phyloP scores from a whole-genome alignment of 768 basidiomycete species.

The Suillus plorans region DNA sequence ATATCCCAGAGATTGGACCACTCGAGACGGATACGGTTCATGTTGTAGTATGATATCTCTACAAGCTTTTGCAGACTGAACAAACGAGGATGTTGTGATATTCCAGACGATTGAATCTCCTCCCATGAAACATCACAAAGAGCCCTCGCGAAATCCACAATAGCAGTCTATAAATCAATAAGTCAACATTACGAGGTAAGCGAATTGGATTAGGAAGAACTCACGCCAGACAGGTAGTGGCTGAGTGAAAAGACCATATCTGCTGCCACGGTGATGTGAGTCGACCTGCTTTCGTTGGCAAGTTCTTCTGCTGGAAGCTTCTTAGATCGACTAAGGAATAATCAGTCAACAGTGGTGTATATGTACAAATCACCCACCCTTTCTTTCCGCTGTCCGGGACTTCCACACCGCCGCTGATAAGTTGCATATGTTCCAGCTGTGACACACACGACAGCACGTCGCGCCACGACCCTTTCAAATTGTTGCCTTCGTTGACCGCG shows the following conservation, averaged over 20 bases:
- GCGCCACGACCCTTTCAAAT: slow-evolving; percentile 93
- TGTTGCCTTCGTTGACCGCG: slow-evolving; percentile 95
- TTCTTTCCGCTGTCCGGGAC: slow-evolving; percentile 75
- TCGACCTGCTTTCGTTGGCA: slow-evolving; percentile 94
- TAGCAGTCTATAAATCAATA: slow-evolving; percentile 66
- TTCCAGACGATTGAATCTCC: slow-evolving; percentile 95
- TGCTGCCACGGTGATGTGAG: slow-evolving; percentile 96
- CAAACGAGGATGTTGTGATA: slow-evolving; percentile 90
- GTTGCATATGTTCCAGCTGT: slow-evolving; percentile 97
- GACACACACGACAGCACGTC: slow-evolving; percentile 97
- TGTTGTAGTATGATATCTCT: slow-evolving; percentile 99
- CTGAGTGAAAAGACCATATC: slow-evolving; percentile 99
- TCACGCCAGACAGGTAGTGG: slow-evolving; percentile 90
- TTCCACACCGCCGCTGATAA: slow-evolving; percentile 90
- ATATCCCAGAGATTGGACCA: slow-evolving; percentile 99
- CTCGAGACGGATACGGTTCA: slow-evolving; percentile 95
- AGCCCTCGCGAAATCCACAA: slow-evolving; percentile 96
- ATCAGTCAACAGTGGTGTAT: slow-evolving; percentile 10
- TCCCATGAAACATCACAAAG: slow-evolving; percentile 98
- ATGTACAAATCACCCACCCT: slow-evolving; percentile 53
- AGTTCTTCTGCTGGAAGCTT: slow-evolving; percentile 88
- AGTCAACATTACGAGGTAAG: neutral
- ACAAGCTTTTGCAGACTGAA: slow-evolving; percentile 98
- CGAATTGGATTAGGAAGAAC: slow-evolving; percentile 23
- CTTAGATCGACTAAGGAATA: slow-evolving; percentile 37